phyloP scores from a whole-genome alignment of 2,329 filamentous ascomycete species.

The Trichoderma afroharzianum region DNA sequence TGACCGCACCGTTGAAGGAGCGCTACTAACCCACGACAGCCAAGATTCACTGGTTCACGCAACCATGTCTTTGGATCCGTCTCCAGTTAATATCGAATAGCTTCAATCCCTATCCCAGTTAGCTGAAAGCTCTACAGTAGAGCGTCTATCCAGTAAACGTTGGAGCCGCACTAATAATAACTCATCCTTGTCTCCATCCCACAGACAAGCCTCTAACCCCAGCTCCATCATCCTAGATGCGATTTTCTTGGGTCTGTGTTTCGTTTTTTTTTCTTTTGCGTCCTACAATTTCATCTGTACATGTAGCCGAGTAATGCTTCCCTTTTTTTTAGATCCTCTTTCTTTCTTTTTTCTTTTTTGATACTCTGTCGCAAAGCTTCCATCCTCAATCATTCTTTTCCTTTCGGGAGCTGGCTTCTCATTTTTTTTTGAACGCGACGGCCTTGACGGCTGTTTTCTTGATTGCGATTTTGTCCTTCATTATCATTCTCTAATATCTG shows the following conservation, averaged over 20 bases:
- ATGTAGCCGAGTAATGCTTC: neutral
- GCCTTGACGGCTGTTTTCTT: constrained; percentile 9
- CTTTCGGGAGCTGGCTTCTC: constrained; percentile 7
- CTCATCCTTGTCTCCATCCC: neutral
- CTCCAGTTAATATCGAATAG: neutral
- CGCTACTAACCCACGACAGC: neutral
- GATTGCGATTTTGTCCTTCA: neutral
- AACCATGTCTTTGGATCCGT: neutral
- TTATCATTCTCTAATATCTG: neutral
- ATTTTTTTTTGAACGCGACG: neutral
- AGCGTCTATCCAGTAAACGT: neutral
- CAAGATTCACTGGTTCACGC: neutral
- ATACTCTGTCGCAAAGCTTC: neutral
- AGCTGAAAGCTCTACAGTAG: neutral
- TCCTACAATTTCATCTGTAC: neutral
- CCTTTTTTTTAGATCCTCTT: neutral
- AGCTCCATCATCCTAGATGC: neutral
- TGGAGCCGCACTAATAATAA: constrained; percentile 2
- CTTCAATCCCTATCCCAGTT: neutral
- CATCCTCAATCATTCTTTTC: neutral
- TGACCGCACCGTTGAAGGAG: neutral
- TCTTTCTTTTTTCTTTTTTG: neutral
- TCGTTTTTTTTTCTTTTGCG: neutral
- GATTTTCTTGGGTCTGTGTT: neutral
- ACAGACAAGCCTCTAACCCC: constrained; percentile 2